phyloP scores from a whole-genome alignment of 768 basidiomycete genomes.

The Cyathus striatus region DNA sequence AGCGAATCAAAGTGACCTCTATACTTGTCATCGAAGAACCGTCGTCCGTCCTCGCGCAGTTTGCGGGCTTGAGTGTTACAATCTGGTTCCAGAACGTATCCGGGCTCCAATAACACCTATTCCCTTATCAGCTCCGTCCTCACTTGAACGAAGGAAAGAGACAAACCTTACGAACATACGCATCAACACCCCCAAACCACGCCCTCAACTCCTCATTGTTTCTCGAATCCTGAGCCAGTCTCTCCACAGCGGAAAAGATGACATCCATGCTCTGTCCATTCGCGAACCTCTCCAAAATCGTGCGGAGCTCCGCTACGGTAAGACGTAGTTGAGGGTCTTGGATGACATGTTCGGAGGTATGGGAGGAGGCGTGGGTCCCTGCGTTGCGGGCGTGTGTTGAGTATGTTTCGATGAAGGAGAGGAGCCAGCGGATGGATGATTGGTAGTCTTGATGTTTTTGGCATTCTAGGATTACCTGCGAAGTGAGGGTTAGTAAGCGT shows the following conservation, averaged over 20 bases:
- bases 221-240: constrained; percentile 67
- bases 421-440: constrained; percentile 70
- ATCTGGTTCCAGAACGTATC: constrained; percentile 79
- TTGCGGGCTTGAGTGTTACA: constrained; percentile 60
- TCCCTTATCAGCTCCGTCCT: background rate
- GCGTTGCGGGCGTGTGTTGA: constrained; percentile 38
- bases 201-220: constrained; percentile 68
- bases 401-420: constrained; percentile 60
- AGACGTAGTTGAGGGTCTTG: constrained; percentile 53
- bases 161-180: constrained; percentile 60
- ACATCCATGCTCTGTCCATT: constrained; percentile 61
- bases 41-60: constrained; percentile 65
- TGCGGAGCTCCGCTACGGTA: constrained; percentile 62
- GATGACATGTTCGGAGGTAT: background rate
- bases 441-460: constrained; percentile 92
- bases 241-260: constrained; percentile 66
- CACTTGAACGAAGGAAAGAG: background rate
- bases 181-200: constrained; percentile 66
- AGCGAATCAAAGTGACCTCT: constrained; percentile 77
- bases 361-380: constrained; percentile 1
- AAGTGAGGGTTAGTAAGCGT: background rate
- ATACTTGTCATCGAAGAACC: constrained; percentile 68
- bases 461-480: constrained; percentile 79
- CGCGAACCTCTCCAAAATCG: constrained; percentile 88
- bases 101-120: constrained; percentile 71